Conservation (phyloP, 805 yeast genomes). For the Candida palmyrensis region DNA sequence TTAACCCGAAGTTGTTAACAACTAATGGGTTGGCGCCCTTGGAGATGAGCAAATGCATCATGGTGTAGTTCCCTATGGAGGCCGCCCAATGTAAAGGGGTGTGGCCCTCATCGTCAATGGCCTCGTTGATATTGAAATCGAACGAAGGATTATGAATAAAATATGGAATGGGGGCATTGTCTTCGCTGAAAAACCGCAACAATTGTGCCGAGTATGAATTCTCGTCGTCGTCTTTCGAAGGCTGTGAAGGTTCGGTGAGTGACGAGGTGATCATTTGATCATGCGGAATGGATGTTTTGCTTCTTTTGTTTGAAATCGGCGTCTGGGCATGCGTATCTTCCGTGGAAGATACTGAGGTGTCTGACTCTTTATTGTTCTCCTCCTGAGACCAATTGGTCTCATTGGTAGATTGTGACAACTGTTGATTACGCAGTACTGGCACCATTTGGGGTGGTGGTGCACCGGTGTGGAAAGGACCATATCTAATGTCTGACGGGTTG, state of each 20-base stretch:
- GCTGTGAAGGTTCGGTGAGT: not conserved
- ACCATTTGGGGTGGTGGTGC: constrained; percentile 11
- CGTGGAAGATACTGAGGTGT: constrained; percentile 32
- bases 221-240: constrained; percentile 39
- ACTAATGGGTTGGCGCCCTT: constrained; percentile 65
- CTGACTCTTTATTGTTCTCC: constrained; percentile 32
- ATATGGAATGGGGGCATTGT: constrained; percentile 49
- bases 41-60: constrained; percentile 68
- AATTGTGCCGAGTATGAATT: constrained; percentile 33
- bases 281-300: constrained; percentile 7
- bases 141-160: constrained; percentile 60
- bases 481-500: not conserved
- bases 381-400: constrained; percentile 44
- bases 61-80: constrained; percentile 80
- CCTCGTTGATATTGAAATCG: constrained; percentile 64
- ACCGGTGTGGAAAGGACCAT: constrained; percentile 7
- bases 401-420: constrained; percentile 34
- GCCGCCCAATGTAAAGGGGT: constrained; percentile 98
- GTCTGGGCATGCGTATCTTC: constrained; percentile 14
- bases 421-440: no score
- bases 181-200: constrained; percentile 39
- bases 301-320: no score
- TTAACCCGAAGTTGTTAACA: constrained; percentile 66
- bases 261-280: constrained; percentile 1
- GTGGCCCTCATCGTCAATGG: constrained; percentile 92